Evolutionary conservation across 2,329 filamentous ascomycete species (phyloP).

Genomic region (Aureobasidium sp.): DNA sequence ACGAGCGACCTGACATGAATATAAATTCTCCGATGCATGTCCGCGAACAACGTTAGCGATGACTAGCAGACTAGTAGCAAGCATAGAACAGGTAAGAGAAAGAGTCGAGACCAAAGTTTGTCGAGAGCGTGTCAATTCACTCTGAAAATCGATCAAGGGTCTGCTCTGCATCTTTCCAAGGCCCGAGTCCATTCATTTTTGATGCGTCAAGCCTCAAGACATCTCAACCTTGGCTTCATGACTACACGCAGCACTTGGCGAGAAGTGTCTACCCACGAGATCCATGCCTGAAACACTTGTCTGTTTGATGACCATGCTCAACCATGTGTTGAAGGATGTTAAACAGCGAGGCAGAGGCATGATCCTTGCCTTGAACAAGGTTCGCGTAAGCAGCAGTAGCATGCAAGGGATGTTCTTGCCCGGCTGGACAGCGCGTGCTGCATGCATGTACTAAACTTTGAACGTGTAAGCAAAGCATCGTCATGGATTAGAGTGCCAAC

Average conservation of each 20-base stretch:
- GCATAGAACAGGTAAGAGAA: background rate
- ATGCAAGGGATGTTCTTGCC: conserved; percentile 9
- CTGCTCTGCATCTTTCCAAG: background rate
- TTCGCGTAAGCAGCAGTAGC: background rate
- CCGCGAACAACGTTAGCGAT: background rate
- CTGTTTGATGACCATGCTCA: background rate
- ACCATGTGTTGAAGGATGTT: background rate
- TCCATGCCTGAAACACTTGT: conserved; percentile 2
- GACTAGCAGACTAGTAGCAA: background rate
- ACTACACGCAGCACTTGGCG: conserved; percentile 3
- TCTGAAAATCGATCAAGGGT: background rate
- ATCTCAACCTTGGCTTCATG: background rate
- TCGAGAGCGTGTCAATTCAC: background rate
- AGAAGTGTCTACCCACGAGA: background rate
- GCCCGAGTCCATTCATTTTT: background rate
- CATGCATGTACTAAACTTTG: background rate
- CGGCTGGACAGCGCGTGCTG: background rate
- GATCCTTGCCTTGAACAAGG: conserved; percentile 2
- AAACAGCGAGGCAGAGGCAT: conserved; percentile 1
- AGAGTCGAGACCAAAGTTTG: background rate
- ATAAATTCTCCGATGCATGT: conserved; percentile 12
- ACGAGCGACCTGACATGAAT: background rate
- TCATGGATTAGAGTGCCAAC: background rate
- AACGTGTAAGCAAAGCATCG: background rate
- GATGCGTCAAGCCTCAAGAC: background rate